These are phyloP conservation scores for Fusarium mexicanum DNA, from an alignment of 2,329 filamentous ascomycete genomes.

Conservation along the genomic window DNA sequence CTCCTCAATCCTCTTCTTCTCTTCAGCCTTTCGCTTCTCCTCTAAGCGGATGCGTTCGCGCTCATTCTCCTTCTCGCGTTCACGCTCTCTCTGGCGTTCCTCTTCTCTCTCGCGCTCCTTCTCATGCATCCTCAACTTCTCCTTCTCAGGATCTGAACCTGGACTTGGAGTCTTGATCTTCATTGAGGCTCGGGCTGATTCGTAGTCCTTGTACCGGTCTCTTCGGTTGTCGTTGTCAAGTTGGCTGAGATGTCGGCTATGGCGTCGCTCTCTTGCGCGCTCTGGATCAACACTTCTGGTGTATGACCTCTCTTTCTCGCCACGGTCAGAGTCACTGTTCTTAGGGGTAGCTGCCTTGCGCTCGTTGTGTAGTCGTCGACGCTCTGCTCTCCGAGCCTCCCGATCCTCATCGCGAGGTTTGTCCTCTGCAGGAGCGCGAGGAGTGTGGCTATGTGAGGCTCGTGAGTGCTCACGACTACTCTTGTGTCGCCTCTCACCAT, in stretches of 20 bases:
- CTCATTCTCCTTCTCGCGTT: slow-evolving; percentile 21
- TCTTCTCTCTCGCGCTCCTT: slow-evolving; percentile 4
- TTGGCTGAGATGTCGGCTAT: slow-evolving; percentile 4
- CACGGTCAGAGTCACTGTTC: slow-evolving; percentile 5
- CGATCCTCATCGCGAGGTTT: neutral
- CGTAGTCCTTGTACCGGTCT: neutral
- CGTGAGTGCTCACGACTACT: slow-evolving; percentile 13
- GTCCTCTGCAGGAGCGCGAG: neutral
- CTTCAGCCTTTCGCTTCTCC: slow-evolving; percentile 12
- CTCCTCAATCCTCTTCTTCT: slow-evolving; percentile 5
- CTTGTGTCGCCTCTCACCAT: slow-evolving; percentile 1
- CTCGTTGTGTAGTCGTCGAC: slow-evolving; percentile 12
- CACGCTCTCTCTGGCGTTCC: slow-evolving; percentile 5
- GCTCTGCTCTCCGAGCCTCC: slow-evolving; percentile 20
- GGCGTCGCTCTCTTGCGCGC: slow-evolving; percentile 10
- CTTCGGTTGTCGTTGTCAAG: slow-evolving; percentile 11
- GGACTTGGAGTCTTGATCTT: neutral
- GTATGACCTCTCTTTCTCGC: neutral
- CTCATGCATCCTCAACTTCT: slow-evolving; percentile 12
- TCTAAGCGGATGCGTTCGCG: slow-evolving; percentile 9
- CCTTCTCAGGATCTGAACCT: slow-evolving; percentile 5
- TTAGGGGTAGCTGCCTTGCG: neutral
- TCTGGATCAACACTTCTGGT: slow-evolving; percentile 3
- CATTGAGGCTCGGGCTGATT: neutral
- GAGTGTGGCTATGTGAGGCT: neutral